A percentile compares a stretch with the other conserved stretches of the same genome.
Evolutionary conservation across 1,139 yeast species (phyloP).

Genomic region (Debaryomyces psychrophilus): DNA sequence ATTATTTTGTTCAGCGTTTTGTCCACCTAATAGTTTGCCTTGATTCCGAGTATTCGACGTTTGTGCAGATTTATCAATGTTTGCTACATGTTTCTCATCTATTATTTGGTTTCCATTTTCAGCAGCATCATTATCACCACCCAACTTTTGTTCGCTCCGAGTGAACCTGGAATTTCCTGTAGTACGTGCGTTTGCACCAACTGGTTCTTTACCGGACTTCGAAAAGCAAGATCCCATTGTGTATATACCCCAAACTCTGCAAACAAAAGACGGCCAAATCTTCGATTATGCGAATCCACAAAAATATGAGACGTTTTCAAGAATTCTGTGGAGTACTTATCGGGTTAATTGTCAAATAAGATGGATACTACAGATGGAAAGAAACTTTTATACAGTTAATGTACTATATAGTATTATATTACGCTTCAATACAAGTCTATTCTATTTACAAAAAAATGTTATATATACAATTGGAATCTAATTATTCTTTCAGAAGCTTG

Average conservation of each 20-base stretch:
- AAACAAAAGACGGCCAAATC: background rate
- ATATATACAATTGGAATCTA: conserved; percentile 4
- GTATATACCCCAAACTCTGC: background rate
- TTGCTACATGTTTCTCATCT: background rate
- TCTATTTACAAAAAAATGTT: conserved; percentile 5
- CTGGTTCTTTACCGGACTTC: conserved; percentile 14
- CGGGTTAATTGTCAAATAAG: background rate
- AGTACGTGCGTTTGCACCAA: background rate
- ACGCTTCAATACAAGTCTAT: background rate
- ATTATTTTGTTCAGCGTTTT: background rate
- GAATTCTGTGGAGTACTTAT: background rate
- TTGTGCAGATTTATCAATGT: background rate
- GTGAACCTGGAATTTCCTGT: conserved; percentile 10
- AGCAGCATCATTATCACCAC: background rate
- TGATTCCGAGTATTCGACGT: background rate
- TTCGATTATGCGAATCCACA: conserved; percentile 6
- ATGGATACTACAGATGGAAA: background rate
- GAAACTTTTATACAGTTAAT: background rate
- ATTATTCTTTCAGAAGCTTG: background rate
- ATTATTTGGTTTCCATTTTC: background rate
- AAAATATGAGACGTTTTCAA: background rate
- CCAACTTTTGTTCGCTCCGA: conserved; percentile 9
- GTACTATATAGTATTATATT: conserved; percentile 3
- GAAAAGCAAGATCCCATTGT: conserved; percentile 27
- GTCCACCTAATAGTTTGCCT: conserved; percentile 13